These are phyloP conservation scores for Nicotiana rustica DNA, from an alignment of 305 asterid species.

Conservation along the genomic window DNA sequence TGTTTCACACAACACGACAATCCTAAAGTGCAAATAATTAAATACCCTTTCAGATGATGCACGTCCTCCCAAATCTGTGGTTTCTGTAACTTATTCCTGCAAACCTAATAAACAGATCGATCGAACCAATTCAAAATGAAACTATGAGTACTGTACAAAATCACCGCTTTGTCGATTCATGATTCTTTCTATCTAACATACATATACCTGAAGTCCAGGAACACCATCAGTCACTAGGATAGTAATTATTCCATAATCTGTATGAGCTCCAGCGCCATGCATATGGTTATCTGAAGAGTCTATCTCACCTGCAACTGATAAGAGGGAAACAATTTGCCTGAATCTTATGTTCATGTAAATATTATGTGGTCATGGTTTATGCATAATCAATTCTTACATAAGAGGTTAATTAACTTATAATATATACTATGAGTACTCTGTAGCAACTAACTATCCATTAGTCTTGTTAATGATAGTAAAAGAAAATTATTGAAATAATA, in stretches of 20 bases:
- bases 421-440: too few species aligned
- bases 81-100: slow-evolving; percentile 55
- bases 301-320: slow-evolving; percentile 46
- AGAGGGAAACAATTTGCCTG: neutral
- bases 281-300: slow-evolving; percentile 45
- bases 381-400: too few species aligned
- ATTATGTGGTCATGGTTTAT: too few species aligned
- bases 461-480: too few species aligned
- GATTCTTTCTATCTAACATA: too few species aligned
- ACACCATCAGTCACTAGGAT: slow-evolving; percentile 62
- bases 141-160: neutral
- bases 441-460: too few species aligned
- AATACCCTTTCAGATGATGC: slow-evolving; percentile 53
- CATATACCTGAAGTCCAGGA: slow-evolving; percentile 55
- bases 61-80: slow-evolving; percentile 67
- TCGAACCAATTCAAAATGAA: neutral
- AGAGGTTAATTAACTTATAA: too few species aligned
- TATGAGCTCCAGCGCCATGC: slow-evolving; percentile 71
- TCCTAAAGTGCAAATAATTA: neutral
- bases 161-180: neutral
- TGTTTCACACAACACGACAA: neutral
- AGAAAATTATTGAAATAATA: too few species aligned
- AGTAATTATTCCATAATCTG: slow-evolving; percentile 75
- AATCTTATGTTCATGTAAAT: too few species aligned
- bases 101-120: slow-evolving; percentile 49